phyloP scores from a whole-genome alignment of 2,329 filamentous ascomycete genomes.

The Calonectria pseudoreteaudii region DNA sequence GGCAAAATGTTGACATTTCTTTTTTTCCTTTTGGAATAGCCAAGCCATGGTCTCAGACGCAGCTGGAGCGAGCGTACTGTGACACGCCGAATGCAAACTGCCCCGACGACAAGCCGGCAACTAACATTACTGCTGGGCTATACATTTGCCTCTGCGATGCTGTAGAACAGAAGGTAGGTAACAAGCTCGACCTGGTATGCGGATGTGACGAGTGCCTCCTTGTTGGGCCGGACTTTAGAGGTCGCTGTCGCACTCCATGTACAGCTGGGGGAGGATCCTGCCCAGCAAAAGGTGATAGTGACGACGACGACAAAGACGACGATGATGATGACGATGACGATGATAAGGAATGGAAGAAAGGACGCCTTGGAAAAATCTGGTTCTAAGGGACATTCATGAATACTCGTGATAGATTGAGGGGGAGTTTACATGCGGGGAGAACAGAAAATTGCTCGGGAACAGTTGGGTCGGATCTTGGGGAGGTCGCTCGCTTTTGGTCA shows the following conservation, averaged over 20 bases:
- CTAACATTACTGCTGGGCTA: constrained; percentile 47
- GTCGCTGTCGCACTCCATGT: constrained; percentile 53
- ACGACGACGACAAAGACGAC: neutral
- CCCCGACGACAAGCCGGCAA: constrained; percentile 43
- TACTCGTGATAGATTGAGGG: neutral
- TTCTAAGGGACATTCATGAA: neutral
- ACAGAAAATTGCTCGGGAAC: neutral
- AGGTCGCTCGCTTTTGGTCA: neutral
- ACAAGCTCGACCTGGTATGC: constrained; percentile 52
- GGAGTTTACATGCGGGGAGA: neutral
- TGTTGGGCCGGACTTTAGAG: constrained; percentile 53
- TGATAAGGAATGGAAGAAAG: neutral
- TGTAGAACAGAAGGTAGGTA: constrained; percentile 47
- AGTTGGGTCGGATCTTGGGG: neutral
- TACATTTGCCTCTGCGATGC: constrained; percentile 54
- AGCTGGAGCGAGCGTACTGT: constrained; percentile 52
- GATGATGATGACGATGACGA: no score
- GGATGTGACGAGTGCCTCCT: constrained; percentile 55
- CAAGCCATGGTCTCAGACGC: constrained; percentile 48
- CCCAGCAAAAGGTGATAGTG: neutral
- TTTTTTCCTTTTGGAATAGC: constrained; percentile 33
- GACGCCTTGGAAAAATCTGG: neutral
- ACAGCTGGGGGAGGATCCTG: constrained; percentile 31
- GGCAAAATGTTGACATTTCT: neutral
- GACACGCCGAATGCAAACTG: constrained; percentile 51